Evolutionary conservation across 2,329 filamentous ascomycete genomes (phyloP), one percentile per base, ranked within the genome.

Genomic region (Aspergillus sp.): DNA sequence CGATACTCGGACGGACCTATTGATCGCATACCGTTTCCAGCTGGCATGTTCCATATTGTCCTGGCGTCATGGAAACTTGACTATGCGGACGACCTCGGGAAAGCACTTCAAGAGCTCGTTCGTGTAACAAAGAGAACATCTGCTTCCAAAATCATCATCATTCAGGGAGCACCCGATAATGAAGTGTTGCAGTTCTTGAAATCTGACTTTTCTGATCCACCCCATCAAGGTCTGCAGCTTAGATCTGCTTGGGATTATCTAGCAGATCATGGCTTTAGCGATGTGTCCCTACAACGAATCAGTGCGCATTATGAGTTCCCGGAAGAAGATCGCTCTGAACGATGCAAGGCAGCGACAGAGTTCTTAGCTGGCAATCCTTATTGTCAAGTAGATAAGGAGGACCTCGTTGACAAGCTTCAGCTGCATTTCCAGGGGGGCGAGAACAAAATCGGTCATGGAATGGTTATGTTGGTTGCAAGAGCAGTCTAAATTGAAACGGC

Each of bases 81-180:
- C 19, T 19, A 19, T 27, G 13, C 43, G 10, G 22, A 17, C 12
- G 30, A 47, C 27, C 12, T 35, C n/a, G 3, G 7, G 1, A 17
- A 20, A 13, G 20, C 30, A 27, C 19, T 41, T 32, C 30, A 22
- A 23, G 39, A 47, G 39, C 15, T 23, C 12, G 19, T 27, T 10
- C 39, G 22, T 22, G 33, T 47, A 20, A 15, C 30, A 12, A 20
- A 39, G n/a, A 2, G 20, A 19, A 32, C 17, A 12, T 9, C 27
- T 3, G 41, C 39, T 30, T 30, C 45, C 3, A 7, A 19, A 5
- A 30, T 50, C 12, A n/a, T 47, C 3, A 13, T 50, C 12, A 30
- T 47, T 15, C 48, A 50, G 20, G 48, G 42, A 2, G 48, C 41
- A 30, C 48, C 48, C 7, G 33, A 45, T 13, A 50, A 47, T 22